Conservation (phyloP, 2,329 filamentous ascomycete genomes). For the Exophiala sideris region DNA sequence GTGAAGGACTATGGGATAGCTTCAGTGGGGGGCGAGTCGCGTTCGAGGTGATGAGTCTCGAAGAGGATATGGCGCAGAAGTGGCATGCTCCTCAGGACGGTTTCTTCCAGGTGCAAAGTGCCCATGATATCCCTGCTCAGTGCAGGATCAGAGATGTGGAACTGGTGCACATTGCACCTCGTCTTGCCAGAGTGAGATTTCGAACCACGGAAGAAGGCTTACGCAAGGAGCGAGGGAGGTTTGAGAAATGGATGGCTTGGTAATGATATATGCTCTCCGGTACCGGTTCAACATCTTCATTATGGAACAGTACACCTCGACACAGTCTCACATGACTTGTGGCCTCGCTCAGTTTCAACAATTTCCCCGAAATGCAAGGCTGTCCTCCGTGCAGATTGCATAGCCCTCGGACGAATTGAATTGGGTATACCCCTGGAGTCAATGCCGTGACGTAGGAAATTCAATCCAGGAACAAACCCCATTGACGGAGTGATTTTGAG, state of each 20-base stretch:
- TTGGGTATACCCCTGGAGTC: too few species aligned
- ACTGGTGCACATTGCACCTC: neutral
- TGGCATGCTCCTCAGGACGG: neutral
- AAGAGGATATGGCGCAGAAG: slow-evolving; percentile 3
- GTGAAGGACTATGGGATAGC: slow-evolving; percentile 10
- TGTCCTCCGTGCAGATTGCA: too few species aligned
- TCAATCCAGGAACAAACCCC: too few species aligned
- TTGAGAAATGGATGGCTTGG: neutral
- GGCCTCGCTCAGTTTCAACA: too few species aligned
- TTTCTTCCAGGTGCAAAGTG: neutral
- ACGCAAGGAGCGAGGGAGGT: neutral
- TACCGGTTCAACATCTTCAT: neutral
- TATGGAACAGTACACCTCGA: too few species aligned
- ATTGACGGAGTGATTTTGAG: too few species aligned
- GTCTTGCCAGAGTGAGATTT: slow-evolving; percentile 1
- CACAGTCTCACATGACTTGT: too few species aligned
- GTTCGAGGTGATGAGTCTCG: slow-evolving; percentile 5
- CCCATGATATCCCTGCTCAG: slow-evolving; percentile 2
- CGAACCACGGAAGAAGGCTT: neutral
- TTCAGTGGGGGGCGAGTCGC: neutral
- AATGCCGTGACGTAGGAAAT: too few species aligned
- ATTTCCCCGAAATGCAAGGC: too few species aligned
- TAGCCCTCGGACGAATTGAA: too few species aligned
- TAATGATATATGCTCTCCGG: neutral
- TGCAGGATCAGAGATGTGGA: slow-evolving; percentile 12